Percentiles rank a stretch among this genome's conserved stretches.
These are phyloP conservation scores for Solidago caesia DNA, from an alignment of 129 eudicot genomes.

Conservation along the genomic window DNA sequence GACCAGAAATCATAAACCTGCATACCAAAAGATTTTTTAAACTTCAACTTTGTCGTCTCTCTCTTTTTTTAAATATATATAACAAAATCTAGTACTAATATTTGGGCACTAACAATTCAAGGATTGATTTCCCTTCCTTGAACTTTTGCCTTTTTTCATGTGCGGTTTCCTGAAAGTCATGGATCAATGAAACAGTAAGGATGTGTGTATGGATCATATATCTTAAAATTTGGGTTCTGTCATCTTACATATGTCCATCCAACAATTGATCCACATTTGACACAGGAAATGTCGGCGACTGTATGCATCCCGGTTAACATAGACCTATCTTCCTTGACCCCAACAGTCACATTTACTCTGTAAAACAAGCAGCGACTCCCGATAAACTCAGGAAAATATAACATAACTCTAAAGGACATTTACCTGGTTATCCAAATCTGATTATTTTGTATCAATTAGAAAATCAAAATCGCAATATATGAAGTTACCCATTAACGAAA, in stretches of 20 bases:
- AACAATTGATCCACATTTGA: constrained; percentile 72
- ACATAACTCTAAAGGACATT: background rate
- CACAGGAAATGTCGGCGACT: constrained; percentile 80
- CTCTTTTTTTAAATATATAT: too few relatives aligned
- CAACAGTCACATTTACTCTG: constrained; percentile 43
- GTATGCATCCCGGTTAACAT: constrained; percentile 87
- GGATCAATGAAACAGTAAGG: background rate
- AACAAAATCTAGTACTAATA: background rate
- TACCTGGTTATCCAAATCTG: background rate
- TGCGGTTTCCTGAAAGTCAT: constrained; percentile 58
- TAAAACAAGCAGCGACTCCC: background rate
- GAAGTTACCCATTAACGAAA: background rate
- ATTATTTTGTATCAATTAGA: background rate
- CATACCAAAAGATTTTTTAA: too few relatives aligned
- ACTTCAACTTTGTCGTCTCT: too few relatives aligned
- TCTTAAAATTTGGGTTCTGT: background rate
- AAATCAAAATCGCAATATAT: background rate
- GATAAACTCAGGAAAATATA: constrained; percentile 10
- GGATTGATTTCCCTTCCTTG: constrained; percentile 92
- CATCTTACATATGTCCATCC: constrained; percentile 87
- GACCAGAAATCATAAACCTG: too few relatives aligned
- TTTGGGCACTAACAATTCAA: constrained; percentile 51
- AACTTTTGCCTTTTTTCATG: constrained; percentile 68
- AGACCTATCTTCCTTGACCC: constrained; percentile 66
- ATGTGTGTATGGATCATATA: background rate